Evolutionary conservation across 1,284 basidiomycete species (phyloP).

Genomic region (Sporisorium graminicola): DNA sequence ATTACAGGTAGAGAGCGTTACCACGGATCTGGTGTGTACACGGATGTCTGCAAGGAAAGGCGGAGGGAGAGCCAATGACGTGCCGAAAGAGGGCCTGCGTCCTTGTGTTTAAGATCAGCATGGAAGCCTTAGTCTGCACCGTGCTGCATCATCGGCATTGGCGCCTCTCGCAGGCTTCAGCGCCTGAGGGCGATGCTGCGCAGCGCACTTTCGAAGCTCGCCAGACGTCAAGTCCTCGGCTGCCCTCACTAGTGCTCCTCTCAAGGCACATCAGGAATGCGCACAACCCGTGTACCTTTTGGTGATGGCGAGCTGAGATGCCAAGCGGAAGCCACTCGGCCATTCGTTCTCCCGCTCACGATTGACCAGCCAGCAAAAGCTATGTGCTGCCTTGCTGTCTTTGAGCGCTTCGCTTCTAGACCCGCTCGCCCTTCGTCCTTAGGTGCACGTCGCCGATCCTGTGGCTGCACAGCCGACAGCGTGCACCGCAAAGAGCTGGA

Average conservation of each 20-base stretch:
- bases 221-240: not conserved
- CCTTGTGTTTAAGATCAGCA: not conserved
- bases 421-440: not conserved
- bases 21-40: not conserved
- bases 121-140: not conserved
- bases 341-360: conserved; percentile 1
- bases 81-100: not conserved
- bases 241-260: not conserved
- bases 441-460: conserved; percentile 16
- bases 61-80: conserved; percentile 1
- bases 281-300: too few relatives aligned
- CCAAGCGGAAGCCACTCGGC: conserved; percentile 10
- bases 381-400: not conserved
- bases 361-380: not conserved
- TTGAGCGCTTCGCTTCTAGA: not conserved
- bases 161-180: not conserved
- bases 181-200: conserved; percentile 1
- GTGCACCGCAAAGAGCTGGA: too few relatives aligned
- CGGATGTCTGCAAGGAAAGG: not conserved
- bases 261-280: conserved; percentile 1
- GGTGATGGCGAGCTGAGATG: too few relatives aligned
- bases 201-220: not conserved
- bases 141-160: conserved; percentile 2
- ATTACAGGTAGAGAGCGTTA: not conserved
- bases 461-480: not conserved